Conservation (phyloP, 2,329 filamentous ascomycete species). For the Phialophora verrucosa region DNA sequence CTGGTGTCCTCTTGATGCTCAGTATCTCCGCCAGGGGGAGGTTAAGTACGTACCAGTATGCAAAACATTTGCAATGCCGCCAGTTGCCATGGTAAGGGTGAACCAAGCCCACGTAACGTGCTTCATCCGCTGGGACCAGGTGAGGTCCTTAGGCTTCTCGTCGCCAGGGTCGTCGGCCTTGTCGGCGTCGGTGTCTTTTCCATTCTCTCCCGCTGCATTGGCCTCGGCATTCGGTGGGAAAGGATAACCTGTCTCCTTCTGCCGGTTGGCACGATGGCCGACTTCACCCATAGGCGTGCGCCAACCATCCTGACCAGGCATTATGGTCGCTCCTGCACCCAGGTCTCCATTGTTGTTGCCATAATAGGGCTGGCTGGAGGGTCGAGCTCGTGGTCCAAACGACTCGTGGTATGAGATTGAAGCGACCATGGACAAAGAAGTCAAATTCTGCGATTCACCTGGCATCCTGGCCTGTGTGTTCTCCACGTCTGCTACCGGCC, state of each 20-base stretch:
- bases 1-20: not conserved
- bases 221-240: not conserved
- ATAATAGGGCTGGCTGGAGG: not conserved
- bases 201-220: not conserved
- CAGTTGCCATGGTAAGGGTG: slow-evolving; percentile 69
- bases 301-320: slow-evolving; percentile 46
- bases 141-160: slow-evolving; percentile 43
- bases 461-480: not conserved
- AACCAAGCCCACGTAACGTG: slow-evolving; percentile 81
- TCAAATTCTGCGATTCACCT: not conserved
- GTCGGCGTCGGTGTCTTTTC: slow-evolving; percentile 14
- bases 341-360: not conserved
- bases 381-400: not conserved
- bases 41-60: slow-evolving; percentile 54
- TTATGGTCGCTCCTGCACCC: not conserved
- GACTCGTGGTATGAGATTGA: not conserved
- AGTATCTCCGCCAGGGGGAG: not conserved
- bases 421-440: not conserved
- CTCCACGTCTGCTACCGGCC: not conserved
- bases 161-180: slow-evolving; percentile 28
- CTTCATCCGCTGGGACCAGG: slow-evolving; percentile 61
- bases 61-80: slow-evolving; percentile 65
- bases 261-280: slow-evolving; percentile 38
- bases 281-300: slow-evolving; percentile 54
- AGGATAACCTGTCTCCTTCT: not conserved